These are phyloP conservation scores for Coniochaeta hoffmannii DNA, from an alignment of 2,329 filamentous ascomycete species.

Conservation along the genomic window DNA sequence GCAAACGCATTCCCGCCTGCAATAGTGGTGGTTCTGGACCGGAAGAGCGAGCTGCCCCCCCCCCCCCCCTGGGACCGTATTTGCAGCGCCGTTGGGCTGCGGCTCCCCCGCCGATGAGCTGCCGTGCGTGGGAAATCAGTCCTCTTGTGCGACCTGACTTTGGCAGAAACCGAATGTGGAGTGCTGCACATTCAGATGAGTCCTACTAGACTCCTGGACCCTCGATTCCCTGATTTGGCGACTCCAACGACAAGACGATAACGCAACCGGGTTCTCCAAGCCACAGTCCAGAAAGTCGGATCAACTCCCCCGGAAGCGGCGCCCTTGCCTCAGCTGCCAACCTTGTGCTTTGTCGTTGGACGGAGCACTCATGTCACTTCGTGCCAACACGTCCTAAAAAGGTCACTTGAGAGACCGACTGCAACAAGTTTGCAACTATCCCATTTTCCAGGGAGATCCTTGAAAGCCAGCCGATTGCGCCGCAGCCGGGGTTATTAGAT, in stretches of 20 bases:
- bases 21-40: conserved; percentile 1
- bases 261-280: background rate
- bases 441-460: background rate
- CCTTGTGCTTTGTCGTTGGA: background rate
- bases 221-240: background rate
- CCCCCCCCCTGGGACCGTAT: conserved; percentile 5
- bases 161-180: background rate
- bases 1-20: conserved; percentile 9
- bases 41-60: background rate
- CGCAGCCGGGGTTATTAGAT: background rate
- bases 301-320: background rate
- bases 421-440: conserved; percentile 2
- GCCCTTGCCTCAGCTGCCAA: background rate
- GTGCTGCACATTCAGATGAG: background rate
- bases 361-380: background rate
- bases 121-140: background rate
- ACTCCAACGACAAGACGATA: background rate
- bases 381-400: background rate
- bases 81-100: conserved; percentile 6
- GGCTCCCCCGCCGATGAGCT: background rate
- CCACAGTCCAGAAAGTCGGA: background rate
- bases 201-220: too few species aligned
- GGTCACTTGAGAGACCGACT: conserved; percentile 3
- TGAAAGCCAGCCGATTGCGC: background rate
- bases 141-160: background rate